Base-by-base conservation (phyloP, 2,329 filamentous ascomycete species). In the Macrophomina tecta region DNA sequence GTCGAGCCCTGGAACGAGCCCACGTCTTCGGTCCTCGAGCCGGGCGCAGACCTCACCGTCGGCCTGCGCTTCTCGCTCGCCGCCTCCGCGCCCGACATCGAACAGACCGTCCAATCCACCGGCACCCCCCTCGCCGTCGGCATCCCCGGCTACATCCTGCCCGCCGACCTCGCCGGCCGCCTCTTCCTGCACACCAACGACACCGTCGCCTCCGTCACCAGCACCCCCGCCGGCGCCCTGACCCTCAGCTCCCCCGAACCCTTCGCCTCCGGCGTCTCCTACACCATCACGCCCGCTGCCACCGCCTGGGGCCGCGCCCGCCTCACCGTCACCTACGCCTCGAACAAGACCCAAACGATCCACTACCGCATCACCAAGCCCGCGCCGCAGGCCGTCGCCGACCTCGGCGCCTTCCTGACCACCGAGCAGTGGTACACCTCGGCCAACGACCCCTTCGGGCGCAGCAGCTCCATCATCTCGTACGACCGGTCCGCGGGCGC, bases 291-390 rank as follows among this genome's bases (percentile, higher is more conserved):
- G 0, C 81, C 85, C 0, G 78, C 78, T 0, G 63, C 76, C 0
- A 76, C 76, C 0, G 75, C 79, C 11, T 88, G 84, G 81, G 86
- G 86, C 4, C 79, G 86, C 32, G 80, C 77, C 3, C 80, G 81
- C 18, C 71, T 87, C 1, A 82, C 79, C 0, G 77, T 89, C 36
- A 72, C 69, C 0, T 88, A 87, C 69, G 72, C 75, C 0, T 80
- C 86, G 55, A 81, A 78, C 1, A 82, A 78, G 63, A 75, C 73
- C 0, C 86, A 88, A 72, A 84, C 83, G 0, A 76, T 89, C 0
- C 86, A 88, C 60, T 89, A 88, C 75, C 84, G 79, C 67, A 75
- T 89, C 61, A 85, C 83, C 0, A 85, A 86, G 58, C 68, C 82
- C 0, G 81, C 77, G 0, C 76, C 82, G 0, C 76, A 83, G 2